These are phyloP conservation scores for Streptanthus diversifolius DNA, from an alignment of 345 rosid genomes.

Conservation along the genomic window DNA sequence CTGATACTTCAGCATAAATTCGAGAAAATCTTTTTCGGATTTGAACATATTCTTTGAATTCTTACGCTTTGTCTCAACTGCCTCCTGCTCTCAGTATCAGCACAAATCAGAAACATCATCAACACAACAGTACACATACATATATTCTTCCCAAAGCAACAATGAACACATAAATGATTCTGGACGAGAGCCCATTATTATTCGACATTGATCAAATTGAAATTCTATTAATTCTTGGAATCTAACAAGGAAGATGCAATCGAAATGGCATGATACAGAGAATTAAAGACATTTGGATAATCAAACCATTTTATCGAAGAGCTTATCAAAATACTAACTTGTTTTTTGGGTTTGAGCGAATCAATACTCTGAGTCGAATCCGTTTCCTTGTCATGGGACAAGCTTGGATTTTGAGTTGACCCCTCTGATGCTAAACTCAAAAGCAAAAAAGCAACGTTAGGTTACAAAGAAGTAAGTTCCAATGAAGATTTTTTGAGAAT, in stretches of 20 bases:
- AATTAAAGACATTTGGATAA: background rate
- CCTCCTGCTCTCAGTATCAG: conserved; percentile 47
- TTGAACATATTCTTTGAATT: conserved; percentile 55
- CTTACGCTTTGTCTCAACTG: conserved; percentile 66
- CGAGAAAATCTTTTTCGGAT: conserved; percentile 80
- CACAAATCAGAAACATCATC: conserved; percentile 6
- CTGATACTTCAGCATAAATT: conserved; percentile 83
- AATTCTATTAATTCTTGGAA: background rate
- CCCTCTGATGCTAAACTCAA: conserved; percentile 33
- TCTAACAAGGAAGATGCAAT: background rate
- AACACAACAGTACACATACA: background rate
- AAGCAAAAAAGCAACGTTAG: conserved; percentile 10
- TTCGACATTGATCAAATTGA: background rate
- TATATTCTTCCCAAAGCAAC: no score
- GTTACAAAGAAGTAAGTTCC: conserved; percentile 36
- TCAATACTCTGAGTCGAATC: conserved; percentile 44
- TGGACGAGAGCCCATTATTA: background rate
- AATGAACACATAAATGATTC: background rate
- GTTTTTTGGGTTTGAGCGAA: conserved; percentile 51
- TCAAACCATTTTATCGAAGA: background rate
- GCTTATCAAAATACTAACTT: conserved; percentile 40
- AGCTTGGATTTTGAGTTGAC: conserved; percentile 31
- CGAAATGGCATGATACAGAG: background rate
- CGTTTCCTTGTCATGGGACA: conserved; percentile 35
- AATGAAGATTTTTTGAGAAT: background rate